These are phyloP conservation scores for Platanthera zijinensis DNA, from an alignment of 106 monocot species.

Conservation along the genomic window DNA sequence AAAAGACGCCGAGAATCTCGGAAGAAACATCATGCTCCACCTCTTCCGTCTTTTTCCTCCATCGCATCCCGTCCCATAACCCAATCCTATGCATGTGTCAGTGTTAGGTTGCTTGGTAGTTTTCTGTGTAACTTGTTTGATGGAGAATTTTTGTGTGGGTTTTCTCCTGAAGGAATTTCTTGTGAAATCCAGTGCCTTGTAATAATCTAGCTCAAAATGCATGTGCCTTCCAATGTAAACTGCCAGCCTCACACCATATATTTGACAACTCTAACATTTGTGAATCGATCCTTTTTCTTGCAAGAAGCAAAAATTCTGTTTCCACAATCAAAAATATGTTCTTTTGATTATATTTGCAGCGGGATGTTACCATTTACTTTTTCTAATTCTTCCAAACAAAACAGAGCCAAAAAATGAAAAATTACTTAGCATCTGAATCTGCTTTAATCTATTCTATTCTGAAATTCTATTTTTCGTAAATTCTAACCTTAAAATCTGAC, in stretches of 20 bases:
- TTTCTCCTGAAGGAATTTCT: background rate
- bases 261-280: background rate
- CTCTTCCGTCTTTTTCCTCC: too few relatives aligned
- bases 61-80: too few relatives aligned
- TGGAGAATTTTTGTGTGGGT: background rate
- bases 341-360: too few relatives aligned
- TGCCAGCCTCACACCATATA: background rate
- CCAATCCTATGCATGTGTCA: too few relatives aligned
- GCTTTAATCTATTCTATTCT: background rate
- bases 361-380: too few relatives aligned
- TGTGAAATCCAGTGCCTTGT: background rate
- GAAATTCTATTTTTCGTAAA: background rate
- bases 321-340: too few relatives aligned
- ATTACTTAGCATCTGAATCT: background rate
- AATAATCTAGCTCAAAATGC: background rate
- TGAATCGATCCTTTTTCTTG: background rate
- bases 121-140: slow-evolving; percentile 1
- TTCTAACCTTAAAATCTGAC: slow-evolving; percentile 1
- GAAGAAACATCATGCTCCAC: too few relatives aligned
- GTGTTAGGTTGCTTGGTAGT: background rate
- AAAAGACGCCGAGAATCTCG: too few relatives aligned
- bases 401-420: background rate
- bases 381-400: too few relatives aligned
- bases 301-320: too few relatives aligned
- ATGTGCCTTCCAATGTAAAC: background rate